phyloP scores from a whole-genome alignment of 805 yeast genomes.

The Wickerhamiella sorbophila region DNA sequence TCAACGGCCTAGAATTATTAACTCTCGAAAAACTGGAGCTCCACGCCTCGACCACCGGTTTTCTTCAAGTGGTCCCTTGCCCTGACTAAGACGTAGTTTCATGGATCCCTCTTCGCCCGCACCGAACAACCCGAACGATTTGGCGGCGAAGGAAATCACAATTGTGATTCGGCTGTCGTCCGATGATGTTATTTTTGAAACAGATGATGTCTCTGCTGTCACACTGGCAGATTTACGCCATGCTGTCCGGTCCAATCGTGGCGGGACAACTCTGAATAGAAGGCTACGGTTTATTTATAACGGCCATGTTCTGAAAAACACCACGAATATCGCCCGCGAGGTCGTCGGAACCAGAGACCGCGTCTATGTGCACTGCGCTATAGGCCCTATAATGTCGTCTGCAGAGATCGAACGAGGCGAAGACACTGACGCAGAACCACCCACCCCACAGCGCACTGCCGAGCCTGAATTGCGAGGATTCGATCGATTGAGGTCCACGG shows the following conservation, averaged over 20 bases:
- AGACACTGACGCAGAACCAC: conserved; percentile 34
- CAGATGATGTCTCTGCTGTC: conserved; percentile 5
- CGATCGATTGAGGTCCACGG: conserved; percentile 69
- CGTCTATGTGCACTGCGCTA: conserved; percentile 64
- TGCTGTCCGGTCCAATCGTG: conserved; percentile 29
- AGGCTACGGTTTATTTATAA: conserved; percentile 53
- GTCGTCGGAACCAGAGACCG: conserved; percentile 23
- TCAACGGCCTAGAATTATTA: too few relatives aligned
- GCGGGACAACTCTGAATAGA: conserved; percentile 28
- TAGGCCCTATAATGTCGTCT: conserved; percentile 47
- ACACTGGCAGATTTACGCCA: conserved; percentile 30
- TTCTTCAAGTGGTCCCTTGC: too few relatives aligned
- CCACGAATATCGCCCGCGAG: conserved; percentile 41
- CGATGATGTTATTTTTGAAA: conserved; percentile 1
- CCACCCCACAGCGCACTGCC: conserved; percentile 37
- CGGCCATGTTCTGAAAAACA: conserved; percentile 49
- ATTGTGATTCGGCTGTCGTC: conserved; percentile 2
- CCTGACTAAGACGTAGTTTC: too few relatives aligned
- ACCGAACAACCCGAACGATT: too few relatives aligned
- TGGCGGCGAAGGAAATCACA: not conserved
- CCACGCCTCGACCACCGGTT: too few relatives aligned
- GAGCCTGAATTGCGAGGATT: conserved; percentile 68
- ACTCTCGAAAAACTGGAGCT: too few relatives aligned
- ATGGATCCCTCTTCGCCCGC: too few relatives aligned
- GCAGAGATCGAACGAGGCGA: conserved; percentile 48